Evolutionary conservation across 2,329 filamentous ascomycete genomes (phyloP), one percentile per base, ranked within the genome.

Genomic region (Aspergillus glaucus): DNA sequence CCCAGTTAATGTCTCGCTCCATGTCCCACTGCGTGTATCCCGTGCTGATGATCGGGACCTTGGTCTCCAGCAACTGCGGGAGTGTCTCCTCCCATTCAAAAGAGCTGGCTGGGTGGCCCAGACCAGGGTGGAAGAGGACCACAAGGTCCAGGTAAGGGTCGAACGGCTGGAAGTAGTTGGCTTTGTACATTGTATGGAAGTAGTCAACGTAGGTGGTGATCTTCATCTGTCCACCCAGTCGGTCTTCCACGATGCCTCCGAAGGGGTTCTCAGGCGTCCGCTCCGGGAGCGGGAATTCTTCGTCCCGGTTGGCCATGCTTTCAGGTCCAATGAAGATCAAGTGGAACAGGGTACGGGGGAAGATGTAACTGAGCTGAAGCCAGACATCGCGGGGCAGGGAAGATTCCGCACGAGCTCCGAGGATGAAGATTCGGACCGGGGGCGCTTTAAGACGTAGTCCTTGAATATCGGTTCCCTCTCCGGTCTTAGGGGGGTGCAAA

Each of bases 91-190:
- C 81, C 93, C 94, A 98, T 69, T 98, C 93, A 62, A 95, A 88
- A 46, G 87, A 88, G 63, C 86, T 92, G 12, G 91, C 89, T 0
- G 94, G 91, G 68, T 98, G 93, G 10, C 93, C 94, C 15, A 98
- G 79, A 7, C 94, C 94, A 0, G 94, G 94, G 64, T 98, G 94
- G 78, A 97, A 98, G 45, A 96, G 80, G 62, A 98, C 84, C 65
- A 98, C 95, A 69, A 88, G 93, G 75, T 98, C 93, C 68, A 98
- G 95, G 74, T 98, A 98, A 1, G 93, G 93, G 65, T 98, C 93
- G 65, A 94, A 96, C 0, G 94, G 93, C 50, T 87, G 83, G 73
- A 97, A 98, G 65, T 91, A 81, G 43, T 89, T 86, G 0, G 92
- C 87, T 66, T 90, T 83, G 73, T 98, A 92, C 59, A 98, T 81